Percentiles rank a stretch among this genome's conserved stretches.
Conservation (phyloP, 805 yeast species). For the Metschnikowia santaceciliae region DNA sequence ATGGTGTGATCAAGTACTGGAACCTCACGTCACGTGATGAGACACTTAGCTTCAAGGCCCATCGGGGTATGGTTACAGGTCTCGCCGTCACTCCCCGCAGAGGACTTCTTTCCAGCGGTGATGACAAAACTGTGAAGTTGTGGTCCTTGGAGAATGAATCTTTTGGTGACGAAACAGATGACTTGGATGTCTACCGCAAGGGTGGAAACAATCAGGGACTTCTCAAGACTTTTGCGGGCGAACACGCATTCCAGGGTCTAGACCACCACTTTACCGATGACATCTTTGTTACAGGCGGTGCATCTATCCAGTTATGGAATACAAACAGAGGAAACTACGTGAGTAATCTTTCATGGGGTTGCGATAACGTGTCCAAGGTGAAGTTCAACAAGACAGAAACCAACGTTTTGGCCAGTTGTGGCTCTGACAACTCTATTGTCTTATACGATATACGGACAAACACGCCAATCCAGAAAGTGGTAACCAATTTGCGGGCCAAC, state of each 20-base stretch:
- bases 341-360: conserved; percentile 89
- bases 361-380: conserved; percentile 80
- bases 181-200: conserved; percentile 28
- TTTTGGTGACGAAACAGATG: conserved; percentile 34
- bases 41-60: conserved; percentile 75
- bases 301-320: conserved; percentile 90
- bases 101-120: conserved; percentile 77
- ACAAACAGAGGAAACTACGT: conserved; percentile 71
- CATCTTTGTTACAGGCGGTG: conserved; percentile 89
- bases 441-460: conserved; percentile 87
- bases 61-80: conserved; percentile 86
- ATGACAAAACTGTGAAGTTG: conserved; percentile 81
- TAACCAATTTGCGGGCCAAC: conserved; percentile 78
- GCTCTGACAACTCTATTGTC: conserved; percentile 83
- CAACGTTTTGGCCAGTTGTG: conserved; percentile 78
- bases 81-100: conserved; percentile 61
- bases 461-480: conserved; percentile 88
- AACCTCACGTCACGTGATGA: conserved; percentile 78
- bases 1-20: conserved; percentile 94
- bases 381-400: conserved; percentile 89
- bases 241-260: conserved; percentile 75
- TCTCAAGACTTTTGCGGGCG: conserved; percentile 76
- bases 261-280: conserved; percentile 80
- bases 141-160: conserved; percentile 74
- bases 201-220: conserved; percentile 46